Conservation (phyloP, 805 yeast genomes). For the Ogataea minuta region DNA sequence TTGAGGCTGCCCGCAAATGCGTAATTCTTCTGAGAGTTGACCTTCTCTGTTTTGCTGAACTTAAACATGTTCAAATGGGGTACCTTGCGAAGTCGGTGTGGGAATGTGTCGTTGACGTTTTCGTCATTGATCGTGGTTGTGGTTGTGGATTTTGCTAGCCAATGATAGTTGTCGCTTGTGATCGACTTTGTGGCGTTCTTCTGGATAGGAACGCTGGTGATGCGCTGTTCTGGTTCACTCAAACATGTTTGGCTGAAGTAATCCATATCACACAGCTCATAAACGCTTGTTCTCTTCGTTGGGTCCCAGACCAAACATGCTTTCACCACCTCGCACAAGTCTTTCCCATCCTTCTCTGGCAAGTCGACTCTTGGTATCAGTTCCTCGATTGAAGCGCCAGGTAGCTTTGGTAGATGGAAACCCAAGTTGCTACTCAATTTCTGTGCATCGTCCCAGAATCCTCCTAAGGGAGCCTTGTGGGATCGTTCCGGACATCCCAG, state of each 20-base stretch:
- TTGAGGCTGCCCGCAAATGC: constrained; percentile 10
- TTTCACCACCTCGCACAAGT: constrained; percentile 41
- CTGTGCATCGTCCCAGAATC: constrained; percentile 68
- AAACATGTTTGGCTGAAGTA: constrained; percentile 50
- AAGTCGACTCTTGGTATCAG: constrained; percentile 47
- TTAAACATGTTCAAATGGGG: constrained; percentile 20
- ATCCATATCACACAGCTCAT: constrained; percentile 44
- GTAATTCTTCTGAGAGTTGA: constrained; percentile 5
- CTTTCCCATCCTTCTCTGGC: constrained; percentile 33
- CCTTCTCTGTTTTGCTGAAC: constrained; percentile 9
- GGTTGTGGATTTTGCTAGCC: constrained; percentile 4
- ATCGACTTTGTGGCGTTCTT: constrained; percentile 4
- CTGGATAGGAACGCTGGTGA: constrained; percentile 2
- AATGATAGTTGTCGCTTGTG: background rate
- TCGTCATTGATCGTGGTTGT: constrained; percentile 17
- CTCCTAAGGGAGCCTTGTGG: constrained; percentile 53
- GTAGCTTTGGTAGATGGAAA: constrained; percentile 52
- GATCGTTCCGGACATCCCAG: constrained; percentile 68
- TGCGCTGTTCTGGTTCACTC: constrained; percentile 18
- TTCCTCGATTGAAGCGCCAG: constrained; percentile 47
- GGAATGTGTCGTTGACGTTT: constrained; percentile 13
- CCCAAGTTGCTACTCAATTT: constrained; percentile 52
- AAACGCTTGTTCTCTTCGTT: constrained; percentile 52
- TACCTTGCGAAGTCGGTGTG: constrained; percentile 20
- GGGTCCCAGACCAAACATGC: constrained; percentile 80